Evolutionary conservation across 441 rosid species (phyloP), one percentile per base, ranked within the genome.

Genomic region (Bocquillonia castaneifolia): DNA sequence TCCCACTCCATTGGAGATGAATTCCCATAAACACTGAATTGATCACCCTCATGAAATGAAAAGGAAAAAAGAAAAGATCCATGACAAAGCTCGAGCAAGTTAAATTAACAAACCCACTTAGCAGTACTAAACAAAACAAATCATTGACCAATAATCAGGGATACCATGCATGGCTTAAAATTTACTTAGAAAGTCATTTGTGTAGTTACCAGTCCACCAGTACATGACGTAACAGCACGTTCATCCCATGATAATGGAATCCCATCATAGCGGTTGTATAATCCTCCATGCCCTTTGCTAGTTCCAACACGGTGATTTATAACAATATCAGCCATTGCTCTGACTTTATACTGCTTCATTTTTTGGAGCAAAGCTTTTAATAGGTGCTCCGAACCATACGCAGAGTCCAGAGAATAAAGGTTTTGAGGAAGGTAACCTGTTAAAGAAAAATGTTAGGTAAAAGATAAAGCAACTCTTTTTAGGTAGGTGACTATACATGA

Each of bases 241-340:
- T 91, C 99, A 80, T 81, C 74, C 99, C 97, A 93, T 55, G 92
- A 63, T 56, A 89, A 71, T 45, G 95, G 91, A 72, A 78, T 81
- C 29, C 99, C 97, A 80, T 93, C 97, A 66, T 87, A 91, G 36
- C 95, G 97, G 70, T 91, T 91, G 63, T 91, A 87, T 84, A 67
- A 84, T 67, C 96, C 96, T 40, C 95, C 89, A 63, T 89, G 92
- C 42, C 99, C 99, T 81, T 56, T 71, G 9, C 86, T 79, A 5
- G 99, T 93, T 37, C 97, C 99, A 72, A 89, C 68, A 42, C 96
- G 96, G 76, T 93, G 99, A 76, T 91, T 93, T 80, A 93, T 87
- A 73, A 93, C 97, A 47, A 88, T 88, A 79, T 91, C 99, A 50
- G 97, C 96, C 96, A 93, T 93, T 40, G 96, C 83, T 84, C 99